A percentile compares a stretch with the other conserved stretches of the same genome.
Evolutionary conservation across 768 basidiomycete species (phyloP).

Genomic region (Imleria badia): DNA sequence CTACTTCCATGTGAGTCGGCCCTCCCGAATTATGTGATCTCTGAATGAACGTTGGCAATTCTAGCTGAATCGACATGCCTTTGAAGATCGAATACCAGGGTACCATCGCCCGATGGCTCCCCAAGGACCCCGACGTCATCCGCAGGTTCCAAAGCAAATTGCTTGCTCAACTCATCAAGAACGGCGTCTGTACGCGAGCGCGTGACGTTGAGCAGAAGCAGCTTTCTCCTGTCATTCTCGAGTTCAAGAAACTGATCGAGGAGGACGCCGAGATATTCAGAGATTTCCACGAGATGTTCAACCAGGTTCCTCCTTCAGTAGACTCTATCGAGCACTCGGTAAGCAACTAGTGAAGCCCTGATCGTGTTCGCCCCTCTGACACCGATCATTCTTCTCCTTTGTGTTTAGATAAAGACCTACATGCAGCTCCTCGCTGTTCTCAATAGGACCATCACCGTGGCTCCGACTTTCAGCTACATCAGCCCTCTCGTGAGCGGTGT

Average conservation of each 20-base stretch:
- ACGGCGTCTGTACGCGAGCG: constrained; percentile 9
- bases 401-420: background rate
- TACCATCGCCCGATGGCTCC: constrained; percentile 22
- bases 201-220: constrained; percentile 5
- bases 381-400: background rate
- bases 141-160: constrained; percentile 20
- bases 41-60: no score
- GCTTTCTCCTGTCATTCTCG: constrained; percentile 13
- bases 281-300: constrained; percentile 25
- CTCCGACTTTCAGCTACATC: constrained; percentile 15
- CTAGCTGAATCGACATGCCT: no score
- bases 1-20: no score
- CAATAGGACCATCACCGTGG: constrained; percentile 15
- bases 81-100: constrained; percentile 27
- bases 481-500: constrained; percentile 29
- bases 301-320: constrained; percentile 11
- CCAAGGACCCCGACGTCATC: constrained; percentile 13
- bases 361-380: background rate
- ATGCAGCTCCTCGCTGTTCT: constrained; percentile 10
- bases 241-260: constrained; percentile 26
- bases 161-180: constrained; percentile 26
- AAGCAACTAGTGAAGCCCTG: no score
- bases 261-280: constrained; percentile 16
- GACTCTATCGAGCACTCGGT: no score
- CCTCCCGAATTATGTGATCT: no score